Base-by-base conservation (phyloP, 129 eudicot genomes). In the Deinandra increscens region DNA sequence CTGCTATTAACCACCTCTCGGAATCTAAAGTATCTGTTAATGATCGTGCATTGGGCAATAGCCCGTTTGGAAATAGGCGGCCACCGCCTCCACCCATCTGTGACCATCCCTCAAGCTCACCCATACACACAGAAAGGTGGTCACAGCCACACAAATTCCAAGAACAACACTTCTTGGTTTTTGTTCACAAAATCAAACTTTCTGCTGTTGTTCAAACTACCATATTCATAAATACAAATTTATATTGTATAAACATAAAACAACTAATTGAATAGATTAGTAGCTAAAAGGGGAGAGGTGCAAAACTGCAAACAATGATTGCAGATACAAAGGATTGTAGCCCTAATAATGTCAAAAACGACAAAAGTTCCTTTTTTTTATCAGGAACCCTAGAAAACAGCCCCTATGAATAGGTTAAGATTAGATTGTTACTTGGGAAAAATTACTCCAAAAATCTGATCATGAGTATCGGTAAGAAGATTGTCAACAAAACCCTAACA, bases 1-100 rank as follows among this genome's bases (percentile, higher is more conserved):
- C 97, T 0, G 97, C 95, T 71, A 72, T 87, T 68, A 74, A 64
- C 98, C 96, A 93, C 75, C 98, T 76, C 14, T 86, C 98, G 0
- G 76, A 38, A 71, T 89, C 97, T 10, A 89, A 85, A 34, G 37
- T 66, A 42, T 81, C 84, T 61, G 83, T 73, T 78, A 89, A 72
- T 1, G 90, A 81, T 10, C 79, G 84, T 17, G 90, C 90, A 82
- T 83, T 86, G 66, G 95, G 87, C 83, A 89, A 75, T 8, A 92
- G 75, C 81, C 98, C 98, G 75, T 89, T 92, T 2, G 85, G 87
- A 74, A 79, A 82, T 38, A 83, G 70, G 75, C 53, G 70, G 34
- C 79, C 70, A 10, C 65, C 69, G 20, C 73, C 82, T 43, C 84
- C 95, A 71, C 67, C 82, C 63, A 85, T 75, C 84, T 81, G 85